These are phyloP conservation scores for Clausena lansium DNA, from an alignment of 345 rosid species.

Conservation along the genomic window DNA sequence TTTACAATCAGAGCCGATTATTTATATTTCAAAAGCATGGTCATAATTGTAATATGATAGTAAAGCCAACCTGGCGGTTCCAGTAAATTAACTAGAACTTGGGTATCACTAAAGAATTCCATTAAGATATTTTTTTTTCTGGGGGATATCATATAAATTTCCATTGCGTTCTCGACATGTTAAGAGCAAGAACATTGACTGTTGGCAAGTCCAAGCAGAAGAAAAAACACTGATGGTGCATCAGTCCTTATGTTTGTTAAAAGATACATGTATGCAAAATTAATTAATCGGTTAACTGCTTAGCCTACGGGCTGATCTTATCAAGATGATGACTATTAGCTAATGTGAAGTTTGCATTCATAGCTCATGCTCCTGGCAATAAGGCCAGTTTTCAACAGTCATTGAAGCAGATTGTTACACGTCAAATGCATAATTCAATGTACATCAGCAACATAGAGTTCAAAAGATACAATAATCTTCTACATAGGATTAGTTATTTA, in stretches of 20 bases:
- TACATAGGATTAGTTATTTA: too few species aligned
- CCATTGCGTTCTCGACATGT: not conserved
- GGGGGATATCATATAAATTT: not conserved
- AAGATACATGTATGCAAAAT: not conserved
- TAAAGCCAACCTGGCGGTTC: not conserved
- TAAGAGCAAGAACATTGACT: constrained; percentile 7
- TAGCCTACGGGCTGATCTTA: not conserved
- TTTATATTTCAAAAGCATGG: not conserved
- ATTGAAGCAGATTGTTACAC: not conserved
- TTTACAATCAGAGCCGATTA: not conserved
- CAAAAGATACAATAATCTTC: not conserved
- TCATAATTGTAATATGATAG: constrained; percentile 4
- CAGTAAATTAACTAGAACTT: not conserved
- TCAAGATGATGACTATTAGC: not conserved
- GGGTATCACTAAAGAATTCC: not conserved
- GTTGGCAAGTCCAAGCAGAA: constrained; percentile 17
- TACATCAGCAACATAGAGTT: not conserved
- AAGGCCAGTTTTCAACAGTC: not conserved
- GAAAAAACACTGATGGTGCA: not conserved
- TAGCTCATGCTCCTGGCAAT: not conserved
- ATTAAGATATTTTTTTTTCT: not conserved
- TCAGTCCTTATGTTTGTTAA: not conserved
- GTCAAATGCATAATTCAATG: not conserved
- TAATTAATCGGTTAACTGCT: not conserved
- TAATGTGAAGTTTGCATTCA: not conserved